Evolutionary conservation across 208 protist species (phyloP), one percentile per base, ranked within the genome.

Genomic region (Herpetomonas muscarum): DNA sequence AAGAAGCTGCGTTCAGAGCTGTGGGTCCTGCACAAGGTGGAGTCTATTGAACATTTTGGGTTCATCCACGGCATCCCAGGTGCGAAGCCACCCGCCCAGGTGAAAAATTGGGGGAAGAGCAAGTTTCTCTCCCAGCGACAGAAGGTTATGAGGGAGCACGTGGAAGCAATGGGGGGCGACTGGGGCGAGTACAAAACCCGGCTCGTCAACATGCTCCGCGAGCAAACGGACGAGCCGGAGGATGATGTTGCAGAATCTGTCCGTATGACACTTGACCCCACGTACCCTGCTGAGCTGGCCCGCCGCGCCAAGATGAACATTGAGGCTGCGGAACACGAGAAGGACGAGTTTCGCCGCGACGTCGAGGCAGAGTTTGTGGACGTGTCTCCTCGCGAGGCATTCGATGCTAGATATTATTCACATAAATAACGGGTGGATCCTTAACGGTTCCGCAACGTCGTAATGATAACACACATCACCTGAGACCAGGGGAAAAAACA

Each of bases 41-140:
- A 89, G 30, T 74, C 79, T 9, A 64, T 95, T 19, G 41, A 50
- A 4, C 73, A 92, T 58, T 95, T 92, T 65, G 89, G 72, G 1
- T 85, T 73, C 55, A 61, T 95, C 50, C 89, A 95, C 46, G 81
- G 83, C 19, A 92, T 95, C n/a, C 89, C 89, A 28, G 84, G 89
- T 1, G 72, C 85, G 21, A 76, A 81, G 55, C 81, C 85, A 3
- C 86, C 84, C 2, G 70, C 73, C 30, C 62, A 61, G 24, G 81
- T 70, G 9, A 39, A 48, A 13, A 61, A 58, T 37, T 62, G 70
- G 42, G 60, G 45, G 13, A 67, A 56, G 30, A 30, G 22, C 29
- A 44, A 52, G 21, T 53, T 61, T 42, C 39, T 50, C 0, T n/a
- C 67, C 28, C 50, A 62, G 25, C 61, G 76, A 10, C 76, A 77